Base-by-base conservation (phyloP, 148 eudicot genomes). In the Suaeda aralocaspica region DNA sequence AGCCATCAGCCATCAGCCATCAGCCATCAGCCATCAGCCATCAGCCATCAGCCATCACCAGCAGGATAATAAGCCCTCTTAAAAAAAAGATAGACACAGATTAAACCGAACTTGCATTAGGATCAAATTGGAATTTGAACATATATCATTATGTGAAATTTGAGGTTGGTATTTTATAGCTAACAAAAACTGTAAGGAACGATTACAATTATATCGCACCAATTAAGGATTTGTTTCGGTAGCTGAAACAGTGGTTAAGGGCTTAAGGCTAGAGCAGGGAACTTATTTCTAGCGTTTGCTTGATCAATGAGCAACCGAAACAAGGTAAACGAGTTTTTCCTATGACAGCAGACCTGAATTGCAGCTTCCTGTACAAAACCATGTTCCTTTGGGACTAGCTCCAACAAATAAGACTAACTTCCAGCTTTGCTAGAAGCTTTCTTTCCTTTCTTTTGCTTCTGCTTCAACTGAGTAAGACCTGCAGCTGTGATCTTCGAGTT, bases 381-480 rank as follows among this genome's bases (percentile, higher is more conserved):
- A 16, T 19, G 45, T 50, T 71, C 48, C 6, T 63, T n/a, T 12
- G 0, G 19, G n/a, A 71, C 24, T 4, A 59, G 39, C 45, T 2
- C 58, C 9, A 31, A 60, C 16, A n/a, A 18, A n/a, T 9, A 18
- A 44, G n/a, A 39, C 24, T 52, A 55, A 13, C 49, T 25, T 30
- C 59, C 81, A 61, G 70, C 79, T 70, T 85, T 87, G 80, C 70
- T 80, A 33, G 87, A 42, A 59, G 89, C 61, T 72, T 91, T 93
- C 82, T 93, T 93, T 59, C 87, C 85, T 75, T 86, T 89, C 88
- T 94, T 94, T 69, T 94, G 97, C 80, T 91, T 94, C 74, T 91
- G 97, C 86, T 91, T 94, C 86, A 94, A 69, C 60, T 91, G 97
- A 70, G 84, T 79, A 25, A 94, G 87, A 14, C 98, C 98, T 2